A percentile compares a stretch with the other conserved stretches of the same genome.
Conservation (phyloP, 2,329 filamentous ascomycete species). For the Stylonectria norvegica region DNA sequence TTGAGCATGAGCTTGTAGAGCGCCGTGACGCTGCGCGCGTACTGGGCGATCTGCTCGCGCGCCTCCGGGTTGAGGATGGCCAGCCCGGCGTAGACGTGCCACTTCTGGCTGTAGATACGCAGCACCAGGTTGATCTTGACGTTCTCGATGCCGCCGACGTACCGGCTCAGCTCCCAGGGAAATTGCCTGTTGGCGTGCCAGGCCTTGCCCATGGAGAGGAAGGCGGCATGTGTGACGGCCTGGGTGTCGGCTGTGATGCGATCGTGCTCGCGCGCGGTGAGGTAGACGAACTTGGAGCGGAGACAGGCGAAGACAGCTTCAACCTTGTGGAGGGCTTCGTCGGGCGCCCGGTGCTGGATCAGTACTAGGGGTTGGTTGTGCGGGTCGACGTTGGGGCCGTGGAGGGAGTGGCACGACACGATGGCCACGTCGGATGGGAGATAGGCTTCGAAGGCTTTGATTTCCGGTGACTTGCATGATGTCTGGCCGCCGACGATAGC, state of each 20-base stretch:
- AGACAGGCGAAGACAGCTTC: slow-evolving; percentile 80
- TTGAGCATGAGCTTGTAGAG: slow-evolving; percentile 96
- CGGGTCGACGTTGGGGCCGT: slow-evolving; percentile 86
- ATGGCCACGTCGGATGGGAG: slow-evolving; percentile 88
- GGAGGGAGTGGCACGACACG: slow-evolving; percentile 92
- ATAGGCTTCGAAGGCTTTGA: slow-evolving; percentile 85
- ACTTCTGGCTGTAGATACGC: slow-evolving; percentile 97
- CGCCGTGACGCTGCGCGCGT: slow-evolving; percentile 86
- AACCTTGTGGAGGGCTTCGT: slow-evolving; percentile 73
- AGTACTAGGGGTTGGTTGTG: slow-evolving; percentile 87
- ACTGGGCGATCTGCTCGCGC: slow-evolving; percentile 88
- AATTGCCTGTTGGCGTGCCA: slow-evolving; percentile 96
- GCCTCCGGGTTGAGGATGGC: slow-evolving; percentile 95
- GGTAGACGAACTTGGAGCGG: slow-evolving; percentile 78
- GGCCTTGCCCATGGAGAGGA: slow-evolving; percentile 94
- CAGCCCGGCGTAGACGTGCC: slow-evolving; percentile 97
- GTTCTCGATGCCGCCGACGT: slow-evolving; percentile 96
- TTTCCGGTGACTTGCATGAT: slow-evolving; percentile 96
- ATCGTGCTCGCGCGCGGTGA: slow-evolving; percentile 85
- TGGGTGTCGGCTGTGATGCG: slow-evolving; percentile 98
- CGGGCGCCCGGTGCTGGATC: slow-evolving; percentile 86
- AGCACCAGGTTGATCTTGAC: slow-evolving; percentile 98
- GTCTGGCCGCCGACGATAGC: slow-evolving; percentile 97
- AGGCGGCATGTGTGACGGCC: slow-evolving; percentile 95
- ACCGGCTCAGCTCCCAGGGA: slow-evolving; percentile 94